Conservation (phyloP, 1,284 basidiomycete species). For the Porodaedalea pini region DNA sequence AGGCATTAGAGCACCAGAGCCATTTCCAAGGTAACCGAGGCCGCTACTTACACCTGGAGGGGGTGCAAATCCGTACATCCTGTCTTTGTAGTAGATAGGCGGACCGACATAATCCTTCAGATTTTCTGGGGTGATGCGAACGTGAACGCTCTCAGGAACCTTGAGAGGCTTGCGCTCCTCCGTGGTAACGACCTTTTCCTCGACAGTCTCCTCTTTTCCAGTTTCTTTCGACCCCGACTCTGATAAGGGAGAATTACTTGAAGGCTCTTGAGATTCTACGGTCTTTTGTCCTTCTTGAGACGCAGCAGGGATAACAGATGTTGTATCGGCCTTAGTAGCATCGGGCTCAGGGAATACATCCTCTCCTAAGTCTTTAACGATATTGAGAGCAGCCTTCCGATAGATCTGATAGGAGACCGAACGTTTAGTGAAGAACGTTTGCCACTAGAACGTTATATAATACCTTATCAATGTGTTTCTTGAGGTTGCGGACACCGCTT, state of each 20-base stretch:
- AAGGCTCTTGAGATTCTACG: slow-evolving; percentile 36
- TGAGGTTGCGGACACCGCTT: slow-evolving; percentile 91
- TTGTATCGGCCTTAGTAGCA: slow-evolving; percentile 39
- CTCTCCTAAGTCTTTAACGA: slow-evolving; percentile 91
- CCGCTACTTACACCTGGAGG: slow-evolving; percentile 94
- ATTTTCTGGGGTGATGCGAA: slow-evolving; percentile 83
- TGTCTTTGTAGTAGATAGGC: slow-evolving; percentile 92
- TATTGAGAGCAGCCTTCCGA: slow-evolving; percentile 91
- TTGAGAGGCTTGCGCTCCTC: slow-evolving; percentile 75
- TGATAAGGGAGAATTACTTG: slow-evolving; percentile 33
- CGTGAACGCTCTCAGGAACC: slow-evolving; percentile 77
- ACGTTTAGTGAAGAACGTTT: neutral
- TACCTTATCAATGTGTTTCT: slow-evolving; percentile 96
- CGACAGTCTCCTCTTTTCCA: slow-evolving; percentile 25
- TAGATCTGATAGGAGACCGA: slow-evolving; percentile 71
- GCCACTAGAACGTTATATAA: slow-evolving; percentile 12
- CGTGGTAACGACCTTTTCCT: slow-evolving; percentile 63
- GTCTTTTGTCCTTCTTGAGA: slow-evolving; percentile 22
- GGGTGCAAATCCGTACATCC: slow-evolving; percentile 79
- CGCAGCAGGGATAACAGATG: slow-evolving; percentile 22
- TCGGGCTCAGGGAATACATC: slow-evolving; percentile 76
- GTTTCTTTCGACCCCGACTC: slow-evolving; percentile 20
- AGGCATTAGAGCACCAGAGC: slow-evolving; percentile 95
- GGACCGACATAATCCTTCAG: slow-evolving; percentile 97
- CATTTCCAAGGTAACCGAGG: slow-evolving; percentile 93